These are phyloP conservation scores for Lipomyces orientalis DNA, from an alignment of 805 yeast species.

Conservation along the genomic window DNA sequence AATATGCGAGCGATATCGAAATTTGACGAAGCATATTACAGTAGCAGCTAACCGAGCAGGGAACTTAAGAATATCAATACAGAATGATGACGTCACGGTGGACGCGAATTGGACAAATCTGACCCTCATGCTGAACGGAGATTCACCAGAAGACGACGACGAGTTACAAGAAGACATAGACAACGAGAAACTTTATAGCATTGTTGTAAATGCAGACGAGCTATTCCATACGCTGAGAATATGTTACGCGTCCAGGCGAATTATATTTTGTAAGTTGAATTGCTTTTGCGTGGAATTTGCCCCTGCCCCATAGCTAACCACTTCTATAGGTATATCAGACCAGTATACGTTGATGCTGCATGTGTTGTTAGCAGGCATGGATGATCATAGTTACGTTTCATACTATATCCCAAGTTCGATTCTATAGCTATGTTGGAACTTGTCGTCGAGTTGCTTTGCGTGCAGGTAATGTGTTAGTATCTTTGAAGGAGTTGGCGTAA, in stretches of 20 bases:
- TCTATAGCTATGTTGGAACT: slow-evolving; percentile 1
- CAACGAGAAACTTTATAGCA: slow-evolving; percentile 17
- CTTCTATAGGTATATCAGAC: slow-evolving; percentile 38
- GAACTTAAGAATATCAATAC: slow-evolving; percentile 37
- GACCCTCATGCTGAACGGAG: slow-evolving; percentile 9
- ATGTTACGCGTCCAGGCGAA: slow-evolving; percentile 25
- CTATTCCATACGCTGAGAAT: slow-evolving; percentile 39
- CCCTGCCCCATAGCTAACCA: not conserved
- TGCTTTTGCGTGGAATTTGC: not conserved
- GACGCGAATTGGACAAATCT: slow-evolving; percentile 41
- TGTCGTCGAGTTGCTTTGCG: not conserved
- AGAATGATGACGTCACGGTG: slow-evolving; percentile 41
- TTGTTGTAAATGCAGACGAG: slow-evolving; percentile 38
- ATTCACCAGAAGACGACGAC: not conserved
- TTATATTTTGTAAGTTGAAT: slow-evolving; percentile 28
- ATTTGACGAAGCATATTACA: slow-evolving; percentile 38
- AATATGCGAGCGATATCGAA: slow-evolving; percentile 45
- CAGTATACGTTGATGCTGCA: slow-evolving; percentile 35
- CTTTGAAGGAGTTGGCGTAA: not conserved
- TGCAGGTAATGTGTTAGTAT: not conserved
- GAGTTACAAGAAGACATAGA: slow-evolving; percentile 14
- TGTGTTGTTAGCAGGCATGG: slow-evolving; percentile 36
- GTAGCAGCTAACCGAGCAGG: slow-evolving; percentile 39
- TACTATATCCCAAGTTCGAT: slow-evolving; percentile 36
- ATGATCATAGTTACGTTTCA: slow-evolving; percentile 36